Conservation (phyloP, 2,329 filamentous ascomycete species). For the Fusarium liriodendri region DNA sequence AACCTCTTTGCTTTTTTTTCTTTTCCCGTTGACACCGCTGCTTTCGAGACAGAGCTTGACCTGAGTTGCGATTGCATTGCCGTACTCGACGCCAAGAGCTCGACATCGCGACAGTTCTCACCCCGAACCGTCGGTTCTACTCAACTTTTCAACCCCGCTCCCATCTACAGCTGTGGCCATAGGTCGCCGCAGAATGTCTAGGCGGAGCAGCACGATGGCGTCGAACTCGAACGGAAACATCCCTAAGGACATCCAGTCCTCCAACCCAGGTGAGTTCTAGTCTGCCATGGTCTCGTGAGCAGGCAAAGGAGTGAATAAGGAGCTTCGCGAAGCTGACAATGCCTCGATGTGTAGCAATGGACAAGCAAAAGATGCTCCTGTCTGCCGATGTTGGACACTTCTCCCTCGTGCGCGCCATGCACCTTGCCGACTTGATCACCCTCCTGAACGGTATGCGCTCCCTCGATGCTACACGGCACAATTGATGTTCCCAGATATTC, state of each 20-base stretch:
- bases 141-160: neutral
- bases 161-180: neutral
- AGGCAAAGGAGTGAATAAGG: neutral
- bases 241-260: conserved; percentile 44
- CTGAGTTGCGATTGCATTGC: conserved; percentile 2
- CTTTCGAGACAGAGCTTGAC: conserved; percentile 11
- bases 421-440: conserved; percentile 87
- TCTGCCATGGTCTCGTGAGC: neutral
- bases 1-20: neutral
- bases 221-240: conserved; percentile 43
- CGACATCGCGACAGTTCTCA: neutral
- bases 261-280: conserved; percentile 49
- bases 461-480: neutral
- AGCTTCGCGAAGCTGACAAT: conserved; percentile 6
- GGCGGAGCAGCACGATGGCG: conserved; percentile 62
- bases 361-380: conserved; percentile 82
- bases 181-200: conserved; percentile 65
- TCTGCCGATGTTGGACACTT: conserved; percentile 79
- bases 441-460: conserved; percentile 75
- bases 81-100: conserved; percentile 3
- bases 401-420: conserved; percentile 74
- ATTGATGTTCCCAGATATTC: neutral
- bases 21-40: conserved; percentile 13
- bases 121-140: neutral
- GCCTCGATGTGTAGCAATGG: conserved; percentile 60